Evolutionary conservation across 1,284 basidiomycete species (phyloP), one percentile per base, ranked within the genome.

Genomic region (Sanghuangporus baumii): DNA sequence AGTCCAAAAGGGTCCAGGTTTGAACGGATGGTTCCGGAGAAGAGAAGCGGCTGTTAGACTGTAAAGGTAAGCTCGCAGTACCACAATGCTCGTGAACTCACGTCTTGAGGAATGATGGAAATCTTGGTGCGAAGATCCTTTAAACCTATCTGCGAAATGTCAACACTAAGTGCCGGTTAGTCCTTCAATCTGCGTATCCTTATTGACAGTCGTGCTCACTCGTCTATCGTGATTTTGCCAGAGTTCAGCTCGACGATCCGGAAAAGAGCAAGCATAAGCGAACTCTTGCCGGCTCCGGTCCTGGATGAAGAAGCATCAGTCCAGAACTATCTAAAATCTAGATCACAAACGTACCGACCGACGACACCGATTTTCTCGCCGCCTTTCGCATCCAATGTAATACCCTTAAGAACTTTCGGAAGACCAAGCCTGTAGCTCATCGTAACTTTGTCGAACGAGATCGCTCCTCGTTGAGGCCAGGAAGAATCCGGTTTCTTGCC

Each of bases 331-430:
- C 4, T 73, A 74, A 76, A 73, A 76, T 9, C 18, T 16, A 51
- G 6, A 26, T 6, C 6, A 16, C 7, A 2, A 9, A 60, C 67
- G 14, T 52, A 78, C 74, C 80, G 72, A 57, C 85, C 86, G 26
- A 90, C 88, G 36, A 90, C 83, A 60, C 89, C 89, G 66, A 93
- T 90, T 78, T 93, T 93, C 73, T 93, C 89, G 69, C 89, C 89
- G 69, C 87, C 75, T 70, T 79, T 67, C 68, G 88, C 79, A 60
- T 76, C 71, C 71, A 89, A 62, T 55, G 81, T 79, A 66, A 89
- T 76, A 50, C 82, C 76, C 68, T 83, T 81, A 64, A 89, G 74
- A 61, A 88, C 83, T 67, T 80, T 76, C 1, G 84, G 83, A 20
- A 86, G 71, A 2, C 81, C 82, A 2, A 79, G 76, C 20, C 87